A percentile compares a stretch with the other conserved stretches of the same genome.
These are phyloP conservation scores for Citrus trifoliata DNA, from an alignment of 345 rosid genomes.

Conservation along the genomic window DNA sequence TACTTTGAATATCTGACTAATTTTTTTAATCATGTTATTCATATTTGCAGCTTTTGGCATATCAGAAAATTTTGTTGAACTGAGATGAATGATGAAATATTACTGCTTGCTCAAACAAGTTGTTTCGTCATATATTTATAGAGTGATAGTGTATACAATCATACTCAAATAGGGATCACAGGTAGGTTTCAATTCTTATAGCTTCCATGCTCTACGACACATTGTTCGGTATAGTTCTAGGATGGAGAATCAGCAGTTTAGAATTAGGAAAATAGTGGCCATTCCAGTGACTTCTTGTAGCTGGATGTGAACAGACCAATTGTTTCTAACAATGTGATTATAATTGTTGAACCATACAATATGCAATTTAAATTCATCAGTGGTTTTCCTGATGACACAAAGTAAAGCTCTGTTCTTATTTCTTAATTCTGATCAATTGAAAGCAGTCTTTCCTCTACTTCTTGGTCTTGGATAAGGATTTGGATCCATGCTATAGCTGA, in stretches of 20 bases:
- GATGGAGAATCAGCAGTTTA: neutral
- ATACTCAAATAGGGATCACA: neutral
- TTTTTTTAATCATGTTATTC: too few species aligned
- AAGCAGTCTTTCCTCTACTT: neutral
- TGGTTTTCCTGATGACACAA: neutral
- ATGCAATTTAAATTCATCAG: neutral
- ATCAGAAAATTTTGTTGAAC: constrained; percentile 23
- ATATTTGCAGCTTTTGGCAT: constrained; percentile 38
- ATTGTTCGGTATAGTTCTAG: neutral
- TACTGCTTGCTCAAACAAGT: neutral
- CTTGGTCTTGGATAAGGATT: neutral
- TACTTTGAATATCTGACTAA: too few species aligned
- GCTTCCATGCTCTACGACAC: neutral
- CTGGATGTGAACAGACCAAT: neutral
- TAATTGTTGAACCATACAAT: neutral
- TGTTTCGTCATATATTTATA: neutral
- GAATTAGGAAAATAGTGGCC: neutral
- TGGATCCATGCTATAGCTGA: too few species aligned
- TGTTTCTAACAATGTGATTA: neutral
- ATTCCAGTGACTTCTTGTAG: neutral
- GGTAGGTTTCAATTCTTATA: constrained; percentile 7
- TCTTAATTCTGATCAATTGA: neutral
- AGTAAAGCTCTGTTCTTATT: neutral
- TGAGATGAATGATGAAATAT: neutral
- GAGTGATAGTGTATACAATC: constrained; percentile 2